Base-by-base conservation (phyloP, 2,329 filamentous ascomycete species). In the Scedosporium dehoogii region DNA sequence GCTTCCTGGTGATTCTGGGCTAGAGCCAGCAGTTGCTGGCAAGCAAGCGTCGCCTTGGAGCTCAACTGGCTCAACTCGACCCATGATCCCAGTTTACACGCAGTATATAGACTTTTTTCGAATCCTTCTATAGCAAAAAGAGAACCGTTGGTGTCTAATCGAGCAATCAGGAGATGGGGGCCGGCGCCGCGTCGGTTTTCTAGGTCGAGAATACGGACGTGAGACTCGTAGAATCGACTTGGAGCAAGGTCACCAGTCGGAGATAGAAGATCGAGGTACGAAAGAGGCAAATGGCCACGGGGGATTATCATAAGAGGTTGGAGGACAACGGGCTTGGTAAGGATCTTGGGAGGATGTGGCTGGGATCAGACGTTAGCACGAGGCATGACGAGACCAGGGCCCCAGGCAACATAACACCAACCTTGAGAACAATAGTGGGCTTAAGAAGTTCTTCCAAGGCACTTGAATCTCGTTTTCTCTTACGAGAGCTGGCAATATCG, bases 31-130 rank as follows among this genome's bases (percentile, higher is more conserved):
- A 62, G 23, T 38, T 58, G 38, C 18, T 62, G 23, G 55, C 53
- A 57, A 14, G 60, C 18, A 27, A 62, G 53, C 0, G 81, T 83
- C 46, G 84, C 82, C 46, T 77, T 72, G 10, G 72, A 70, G 25
- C 74, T 73, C 29, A 92, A 74, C 6, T 78, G 74, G 42, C 81
- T 78, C 60, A 88, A 70, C 64, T 86, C 81, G 23, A 89, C 79
- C 87, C 88, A 90, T 21, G 76, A 73, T 1, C 84, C 87, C 53
- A 94, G 75, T 68, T 83, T 86, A 72, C 87, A 92, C 27, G 91
- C 71, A 10, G 84, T 82, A 70, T 90, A 92, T 3, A 88, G 76
- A 0, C 81, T 81, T 57, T 75, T 73, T 16, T 79, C 76, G 42
- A 89, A 84, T 25, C 84, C 80, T 74, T 92, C 89, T n/a, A 90